Base-by-base conservation (phyloP, 2,329 filamentous ascomycete species). In the Fusarium sublunatum region DNA sequence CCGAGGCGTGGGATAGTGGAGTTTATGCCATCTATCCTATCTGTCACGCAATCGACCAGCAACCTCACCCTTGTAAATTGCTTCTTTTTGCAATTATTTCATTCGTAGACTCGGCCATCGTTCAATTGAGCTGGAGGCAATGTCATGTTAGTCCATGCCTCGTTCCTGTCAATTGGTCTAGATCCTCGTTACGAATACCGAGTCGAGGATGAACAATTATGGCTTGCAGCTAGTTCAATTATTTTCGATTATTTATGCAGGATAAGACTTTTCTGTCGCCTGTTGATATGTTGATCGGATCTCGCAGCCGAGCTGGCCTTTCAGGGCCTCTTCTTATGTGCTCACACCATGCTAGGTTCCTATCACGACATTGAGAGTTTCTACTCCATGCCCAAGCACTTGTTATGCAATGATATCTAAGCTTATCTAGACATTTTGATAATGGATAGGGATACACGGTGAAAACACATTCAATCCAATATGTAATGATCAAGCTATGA, bases 11-110 rank as follows among this genome's bases (percentile, higher is more conserved):
- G 41, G 53, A 44, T 36, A 51, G 40, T 59, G 40, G 56, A 47
- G 53, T 35, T 35, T 46, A 53, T 59, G 56, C 46, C 56, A 59
- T 59, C 54, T 31, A 34, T 44, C 40, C 34, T 42, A 11, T 5
- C 29, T 50, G 56, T 59, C 54, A 59, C 54, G 56, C 56, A 59
- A 59, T 59, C 49, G 56, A 58, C 56, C 24, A 52, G 28, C 32
- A 28, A 11, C n/a, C 41, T 25, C 7, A 52, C 28, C 48, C 48
- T 52, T 47, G 48, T 7, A 29, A 52, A 25, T 15, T 35, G 8
- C 34, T 36, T 32, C 29, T 52, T 19, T 19, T 19, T 15, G 24
- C 22, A 19, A 13, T 12, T 1, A 47, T 19, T 19, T 5, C 15
- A 36, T 24, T 29, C 7, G 25, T n/a, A 13, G n/a, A 36, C 12